phyloP scores from a whole-genome alignment of 2,329 filamentous ascomycete genomes.

The Epichloe glyceriae region DNA sequence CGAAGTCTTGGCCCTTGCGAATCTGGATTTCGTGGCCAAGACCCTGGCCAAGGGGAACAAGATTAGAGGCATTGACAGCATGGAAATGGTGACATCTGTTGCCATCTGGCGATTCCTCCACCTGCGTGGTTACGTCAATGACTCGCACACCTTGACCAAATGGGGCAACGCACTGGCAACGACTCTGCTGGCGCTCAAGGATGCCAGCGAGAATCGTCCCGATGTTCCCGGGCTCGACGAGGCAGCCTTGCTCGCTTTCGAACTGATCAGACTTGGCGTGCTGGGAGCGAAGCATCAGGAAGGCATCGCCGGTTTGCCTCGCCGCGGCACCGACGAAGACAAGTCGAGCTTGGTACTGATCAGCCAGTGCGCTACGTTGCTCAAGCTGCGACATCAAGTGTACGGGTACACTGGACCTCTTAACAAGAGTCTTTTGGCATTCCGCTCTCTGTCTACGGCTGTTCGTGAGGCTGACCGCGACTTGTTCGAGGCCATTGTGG shows the following conservation, averaged over 20 bases:
- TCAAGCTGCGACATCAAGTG: constrained; percentile 66
- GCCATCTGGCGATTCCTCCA: constrained; percentile 82
- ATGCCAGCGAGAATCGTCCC: constrained; percentile 32
- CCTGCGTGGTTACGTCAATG: constrained; percentile 71
- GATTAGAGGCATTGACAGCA: constrained; percentile 48
- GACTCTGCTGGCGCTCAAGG: constrained; percentile 50
- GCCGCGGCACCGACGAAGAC: constrained; percentile 53
- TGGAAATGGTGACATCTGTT: constrained; percentile 57
- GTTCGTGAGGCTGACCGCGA: constrained; percentile 72
- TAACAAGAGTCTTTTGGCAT: constrained; percentile 77
- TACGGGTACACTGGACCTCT: constrained; percentile 92
- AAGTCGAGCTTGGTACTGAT: constrained; percentile 69
- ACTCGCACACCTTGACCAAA: constrained; percentile 62
- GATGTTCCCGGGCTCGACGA: constrained; percentile 51
- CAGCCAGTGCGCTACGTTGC: constrained; percentile 72
- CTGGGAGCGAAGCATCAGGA: constrained; percentile 56
- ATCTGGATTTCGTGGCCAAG: constrained; percentile 54
- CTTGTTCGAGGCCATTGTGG: constrained; percentile 69
- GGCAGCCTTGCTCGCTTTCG: constrained; percentile 68
- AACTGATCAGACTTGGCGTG: constrained; percentile 67
- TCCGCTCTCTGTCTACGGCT: constrained; percentile 69
- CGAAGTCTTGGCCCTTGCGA: constrained; percentile 56
- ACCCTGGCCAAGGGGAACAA: constrained; percentile 48
- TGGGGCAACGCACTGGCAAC: constrained; percentile 74
- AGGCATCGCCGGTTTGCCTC: constrained; percentile 41